Percentiles rank a stretch among this genome's conserved stretches.
These are phyloP conservation scores for Claviceps sp. DNA, from an alignment of 2,329 filamentous ascomycete genomes.

Conservation along the genomic window DNA sequence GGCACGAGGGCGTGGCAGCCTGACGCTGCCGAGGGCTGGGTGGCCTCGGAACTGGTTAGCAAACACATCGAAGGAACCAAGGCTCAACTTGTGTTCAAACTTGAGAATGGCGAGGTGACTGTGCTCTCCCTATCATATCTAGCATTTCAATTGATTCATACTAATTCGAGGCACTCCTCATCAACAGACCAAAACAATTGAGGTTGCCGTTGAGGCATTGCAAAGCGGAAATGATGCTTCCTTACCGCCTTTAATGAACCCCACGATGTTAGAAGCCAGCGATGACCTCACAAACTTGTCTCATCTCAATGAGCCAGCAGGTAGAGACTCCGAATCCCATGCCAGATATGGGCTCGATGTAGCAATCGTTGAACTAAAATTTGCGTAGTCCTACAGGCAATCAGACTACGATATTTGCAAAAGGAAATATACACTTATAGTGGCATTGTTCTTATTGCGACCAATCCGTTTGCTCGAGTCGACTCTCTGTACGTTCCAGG, in stretches of 20 bases:
- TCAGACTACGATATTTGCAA: constrained; percentile 90
- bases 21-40: constrained; percentile 89
- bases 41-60: constrained; percentile 85
- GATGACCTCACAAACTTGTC: constrained; percentile 96
- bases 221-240: constrained; percentile 63
- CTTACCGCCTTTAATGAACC: constrained; percentile 93
- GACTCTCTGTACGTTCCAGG: constrained; percentile 97
- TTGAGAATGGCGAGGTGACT: constrained; percentile 82
- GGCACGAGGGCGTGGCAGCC: constrained; percentile 98
- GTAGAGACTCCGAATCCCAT: constrained; percentile 32
- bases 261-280: constrained; percentile 93
- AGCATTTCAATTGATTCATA: neutral
- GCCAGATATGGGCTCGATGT: neutral
- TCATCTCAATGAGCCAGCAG: constrained; percentile 94
- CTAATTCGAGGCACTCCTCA: neutral
- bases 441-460: constrained; percentile 95
- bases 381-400: constrained; percentile 76
- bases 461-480: constrained; percentile 93
- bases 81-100: constrained; percentile 71
- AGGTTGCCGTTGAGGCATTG: constrained; percentile 64
- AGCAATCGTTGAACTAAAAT: neutral
- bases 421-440: constrained; percentile 99
- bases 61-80: constrained; percentile 78
- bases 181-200: constrained; percentile 60
- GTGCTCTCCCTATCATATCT: constrained; percentile 2